These are phyloP conservation scores for Candida peoriensis DNA, from an alignment of 805 yeast genomes.

Conservation along the genomic window DNA sequence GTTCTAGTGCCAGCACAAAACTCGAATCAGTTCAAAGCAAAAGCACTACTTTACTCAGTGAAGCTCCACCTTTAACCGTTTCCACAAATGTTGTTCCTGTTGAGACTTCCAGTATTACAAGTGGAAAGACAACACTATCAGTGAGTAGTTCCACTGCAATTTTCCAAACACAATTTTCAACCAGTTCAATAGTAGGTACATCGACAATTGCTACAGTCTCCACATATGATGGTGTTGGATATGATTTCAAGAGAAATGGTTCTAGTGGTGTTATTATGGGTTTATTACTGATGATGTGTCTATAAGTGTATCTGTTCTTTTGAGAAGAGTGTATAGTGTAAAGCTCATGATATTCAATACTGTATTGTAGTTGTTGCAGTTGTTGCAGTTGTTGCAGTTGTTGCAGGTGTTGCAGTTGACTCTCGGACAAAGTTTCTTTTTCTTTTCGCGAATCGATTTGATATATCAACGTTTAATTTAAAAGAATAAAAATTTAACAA, in stretches of 20 bases:
- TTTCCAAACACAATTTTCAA: neutral
- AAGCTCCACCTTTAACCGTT: too few species aligned
- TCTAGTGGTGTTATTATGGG: neutral
- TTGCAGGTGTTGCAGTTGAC: too few species aligned
- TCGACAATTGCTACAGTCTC: slow-evolving; percentile 1
- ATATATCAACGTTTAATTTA: too few species aligned
- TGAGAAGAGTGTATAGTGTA: too few species aligned
- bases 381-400: too few species aligned
- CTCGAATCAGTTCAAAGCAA: neutral
- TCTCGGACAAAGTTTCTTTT: too few species aligned
- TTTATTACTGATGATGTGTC: too few species aligned
- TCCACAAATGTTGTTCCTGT: neutral
- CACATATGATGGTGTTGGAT: slow-evolving; percentile 9
- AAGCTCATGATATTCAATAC: too few species aligned
- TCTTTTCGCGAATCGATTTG: too few species aligned
- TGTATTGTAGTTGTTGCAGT: too few species aligned
- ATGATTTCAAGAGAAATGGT: slow-evolving; percentile 4
- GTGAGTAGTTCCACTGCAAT: neutral
- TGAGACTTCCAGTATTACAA: neutral
- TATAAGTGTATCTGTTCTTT: too few species aligned
- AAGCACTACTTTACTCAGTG: neutral
- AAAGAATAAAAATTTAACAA: too few species aligned
- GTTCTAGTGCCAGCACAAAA: slow-evolving; percentile 1
- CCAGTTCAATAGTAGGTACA: neutral
- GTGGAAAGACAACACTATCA: neutral